Conservation (phyloP, 768 basidiomycete genomes). For the Agaricus sinodeliciosus region DNA sequence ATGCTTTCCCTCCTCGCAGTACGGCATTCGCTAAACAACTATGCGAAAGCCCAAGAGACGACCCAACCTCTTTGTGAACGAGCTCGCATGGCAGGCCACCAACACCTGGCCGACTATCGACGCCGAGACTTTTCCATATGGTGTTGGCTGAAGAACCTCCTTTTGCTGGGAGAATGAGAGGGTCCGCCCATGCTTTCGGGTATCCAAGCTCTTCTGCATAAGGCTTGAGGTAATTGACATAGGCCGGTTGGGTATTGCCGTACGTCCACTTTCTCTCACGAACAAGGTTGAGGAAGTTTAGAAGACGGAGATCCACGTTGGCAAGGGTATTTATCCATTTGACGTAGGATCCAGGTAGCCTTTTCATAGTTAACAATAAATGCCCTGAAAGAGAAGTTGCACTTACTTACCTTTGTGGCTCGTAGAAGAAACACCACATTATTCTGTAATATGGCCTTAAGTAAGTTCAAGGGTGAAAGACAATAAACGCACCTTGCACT, state of each 20-base stretch:
- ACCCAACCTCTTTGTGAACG: constrained; percentile 54
- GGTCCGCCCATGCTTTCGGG: constrained; percentile 59
- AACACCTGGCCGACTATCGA: constrained; percentile 42
- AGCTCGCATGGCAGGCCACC: constrained; percentile 77
- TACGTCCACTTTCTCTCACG: constrained; percentile 60
- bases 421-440: constrained; percentile 87
- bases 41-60: constrained; percentile 36
- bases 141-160: constrained; percentile 48
- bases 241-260: constrained; percentile 28
- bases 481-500: constrained; percentile 57
- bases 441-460: constrained; percentile 38
- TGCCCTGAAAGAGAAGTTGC: not conserved
- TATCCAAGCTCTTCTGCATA: constrained; percentile 52
- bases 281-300: constrained; percentile 46
- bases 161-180: constrained; percentile 49
- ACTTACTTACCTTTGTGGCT: constrained; percentile 52
- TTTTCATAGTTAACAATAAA: constrained; percentile 14
- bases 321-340: constrained; percentile 76
- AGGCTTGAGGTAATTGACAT: constrained; percentile 34
- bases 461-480: constrained; percentile 7
- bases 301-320: constrained; percentile 54
- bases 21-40: constrained; percentile 57
- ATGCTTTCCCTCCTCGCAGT: constrained; percentile 49
- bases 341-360: constrained; percentile 60
- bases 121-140: constrained; percentile 51